Conservation (phyloP, 345 rosid genomes). For the Garcia nutans region DNA sequence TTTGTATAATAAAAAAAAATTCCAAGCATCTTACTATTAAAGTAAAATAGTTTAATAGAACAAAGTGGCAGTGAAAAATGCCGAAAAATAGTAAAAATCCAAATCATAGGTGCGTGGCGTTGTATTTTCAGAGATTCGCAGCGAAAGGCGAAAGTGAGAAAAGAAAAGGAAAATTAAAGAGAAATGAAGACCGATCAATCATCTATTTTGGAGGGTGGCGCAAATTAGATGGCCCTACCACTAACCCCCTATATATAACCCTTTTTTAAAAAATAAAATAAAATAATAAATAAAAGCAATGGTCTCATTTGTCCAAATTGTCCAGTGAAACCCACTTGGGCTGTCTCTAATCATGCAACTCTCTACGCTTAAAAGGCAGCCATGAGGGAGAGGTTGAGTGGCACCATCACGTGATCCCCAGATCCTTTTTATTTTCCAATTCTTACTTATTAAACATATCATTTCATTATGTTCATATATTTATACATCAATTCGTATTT, state of each 20-base stretch:
- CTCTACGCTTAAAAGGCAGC: constrained; percentile 3
- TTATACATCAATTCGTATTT: too few relatives aligned
- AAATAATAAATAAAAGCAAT: background rate
- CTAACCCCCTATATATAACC: too few relatives aligned
- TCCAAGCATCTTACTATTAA: too few relatives aligned
- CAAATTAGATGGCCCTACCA: constrained; percentile 12
- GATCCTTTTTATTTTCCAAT: too few relatives aligned
- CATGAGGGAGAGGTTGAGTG: background rate
- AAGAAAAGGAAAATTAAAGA: too few relatives aligned
- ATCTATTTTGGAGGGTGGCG: constrained; percentile 2
- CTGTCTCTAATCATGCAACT: constrained; percentile 11
- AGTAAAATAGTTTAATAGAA: too few relatives aligned
- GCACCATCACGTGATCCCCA: constrained; percentile 24
- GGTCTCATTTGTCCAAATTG: background rate
- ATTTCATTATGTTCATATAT: background rate
- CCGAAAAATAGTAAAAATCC: too few relatives aligned
- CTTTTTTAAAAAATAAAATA: too few relatives aligned
- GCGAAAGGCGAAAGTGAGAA: background rate
- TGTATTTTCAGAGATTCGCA: constrained; percentile 1
- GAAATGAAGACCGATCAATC: background rate
- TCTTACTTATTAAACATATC: constrained; percentile 1
- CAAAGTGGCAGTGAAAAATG: too few relatives aligned
- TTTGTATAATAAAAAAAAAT: too few relatives aligned
- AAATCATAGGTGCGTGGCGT: background rate
- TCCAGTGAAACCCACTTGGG: constrained; percentile 11